Evolutionary conservation across 179 eudicot species (phyloP), one percentile per base, ranked within the genome.

Genomic region (Nepenthes alata): DNA sequence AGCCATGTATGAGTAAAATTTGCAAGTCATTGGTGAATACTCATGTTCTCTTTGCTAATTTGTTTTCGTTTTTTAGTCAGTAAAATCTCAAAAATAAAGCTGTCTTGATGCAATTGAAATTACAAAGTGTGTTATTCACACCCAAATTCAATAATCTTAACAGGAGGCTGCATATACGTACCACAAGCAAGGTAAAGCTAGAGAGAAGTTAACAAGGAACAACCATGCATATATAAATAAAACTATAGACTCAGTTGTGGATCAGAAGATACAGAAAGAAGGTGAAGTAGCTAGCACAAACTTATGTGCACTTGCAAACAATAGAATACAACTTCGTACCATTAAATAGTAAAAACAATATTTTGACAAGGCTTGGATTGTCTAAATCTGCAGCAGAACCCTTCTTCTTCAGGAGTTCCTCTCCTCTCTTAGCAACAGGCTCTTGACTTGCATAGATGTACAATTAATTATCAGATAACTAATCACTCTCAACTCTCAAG

Each of bases 371-470:
- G 74, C 63, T 80, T 39, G 80, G 64, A 70, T 88, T 85, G 37
- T 91, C 96, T 67, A 89, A 81, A 83, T 84, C 78, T 52, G 79
- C 91, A 66, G 78, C 81, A 70, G 85, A 78, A 45, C 89, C 85
- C 72, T 78, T 91, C 82, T 80, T 91, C 89, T 89, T 91, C 72
- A 88, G 59, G 52, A 89, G 89, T 67, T 81, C 96, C 75, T 91
- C 98, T 64, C 91, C 98, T 79, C 75, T 83, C 85, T 74, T 89
- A 38, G 80, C 70, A 69, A 89, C 89, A 71, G 91, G 65, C 77
- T 86, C 98, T 68, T 91, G 98, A 73, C 98, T 91, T 74, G 78
- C 69, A 72, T 37, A 64, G 64, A 57, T 67, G 63, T 63, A 63
- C 57, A 67, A 75, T 62, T 37, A 64, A 62, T 41, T 37, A 38